These are phyloP conservation scores for Zygosaccharomyces pseudobailii DNA, from an alignment of 1,139 yeast species.

Conservation along the genomic window DNA sequence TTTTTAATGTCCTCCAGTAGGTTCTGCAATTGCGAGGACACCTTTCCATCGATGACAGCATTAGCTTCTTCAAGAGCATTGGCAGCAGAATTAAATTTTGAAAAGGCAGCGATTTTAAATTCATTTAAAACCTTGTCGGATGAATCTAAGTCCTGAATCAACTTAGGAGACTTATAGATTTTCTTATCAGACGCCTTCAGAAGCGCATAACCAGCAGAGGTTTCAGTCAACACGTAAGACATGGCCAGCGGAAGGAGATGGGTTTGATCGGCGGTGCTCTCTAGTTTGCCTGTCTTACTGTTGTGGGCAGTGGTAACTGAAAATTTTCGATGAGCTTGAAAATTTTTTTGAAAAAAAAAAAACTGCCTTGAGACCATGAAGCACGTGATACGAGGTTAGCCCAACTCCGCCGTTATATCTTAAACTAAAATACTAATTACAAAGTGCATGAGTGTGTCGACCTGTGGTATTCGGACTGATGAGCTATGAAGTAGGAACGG, in stretches of 20 bases:
- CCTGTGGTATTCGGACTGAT: not conserved
- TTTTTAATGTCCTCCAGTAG: constrained; percentile 76
- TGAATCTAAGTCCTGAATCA: constrained; percentile 72
- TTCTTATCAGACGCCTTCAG: constrained; percentile 96
- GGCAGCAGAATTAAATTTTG: constrained; percentile 91
- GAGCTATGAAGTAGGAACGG: not conserved
- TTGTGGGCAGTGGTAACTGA: constrained; percentile 4
- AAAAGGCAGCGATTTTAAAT: constrained; percentile 91
- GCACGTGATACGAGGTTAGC: not conserved
- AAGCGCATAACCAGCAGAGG: constrained; percentile 97
- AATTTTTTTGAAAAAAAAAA: constrained; percentile 14
- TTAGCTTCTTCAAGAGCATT: constrained; percentile 95
- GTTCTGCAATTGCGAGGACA: constrained; percentile 73
- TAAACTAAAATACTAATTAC: not conserved
- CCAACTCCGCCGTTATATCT: not conserved
- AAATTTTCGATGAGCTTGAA: constrained; percentile 31
- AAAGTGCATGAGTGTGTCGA: not conserved
- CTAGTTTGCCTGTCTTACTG: not conserved
- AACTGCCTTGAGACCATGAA: not conserved
- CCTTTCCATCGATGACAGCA: constrained; percentile 89
- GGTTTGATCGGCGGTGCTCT: not conserved
- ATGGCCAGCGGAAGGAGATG: constrained; percentile 36
- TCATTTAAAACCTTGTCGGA: constrained; percentile 74
- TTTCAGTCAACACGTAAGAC: constrained; percentile 96
- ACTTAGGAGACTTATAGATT: constrained; percentile 76